Percentiles rank a stretch among this genome's conserved stretches.
phyloP scores from a whole-genome alignment of 371 early-diverging fungal species.

The Basidiobolus meristosporus region DNA sequence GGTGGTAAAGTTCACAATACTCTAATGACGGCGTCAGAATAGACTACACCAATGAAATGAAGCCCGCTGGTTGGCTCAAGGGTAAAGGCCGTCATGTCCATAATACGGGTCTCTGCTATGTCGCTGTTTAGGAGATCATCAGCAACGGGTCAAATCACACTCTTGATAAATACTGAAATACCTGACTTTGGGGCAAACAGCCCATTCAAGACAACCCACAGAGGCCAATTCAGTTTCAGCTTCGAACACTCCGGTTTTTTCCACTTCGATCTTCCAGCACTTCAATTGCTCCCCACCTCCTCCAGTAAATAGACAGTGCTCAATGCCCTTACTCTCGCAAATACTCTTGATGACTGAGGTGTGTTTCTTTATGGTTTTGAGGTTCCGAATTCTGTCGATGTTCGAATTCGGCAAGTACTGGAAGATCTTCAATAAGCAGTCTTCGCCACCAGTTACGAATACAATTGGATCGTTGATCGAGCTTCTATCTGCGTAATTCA shows the following conservation, averaged over 20 bases:
- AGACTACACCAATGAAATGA: conserved; percentile 25
- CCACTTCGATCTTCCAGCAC: conserved; percentile 6
- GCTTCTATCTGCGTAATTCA: neutral
- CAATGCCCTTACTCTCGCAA: conserved; percentile 2
- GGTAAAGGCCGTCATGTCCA: conserved; percentile 20
- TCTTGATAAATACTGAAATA: conserved; percentile 1
- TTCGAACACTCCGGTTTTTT: neutral
- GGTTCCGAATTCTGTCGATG: neutral
- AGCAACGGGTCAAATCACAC: neutral
- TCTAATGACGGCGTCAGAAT: conserved; percentile 25
- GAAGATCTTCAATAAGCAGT: conserved; percentile 7
- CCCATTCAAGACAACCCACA: conserved; percentile 20
- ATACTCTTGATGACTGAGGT: conserved; percentile 4
- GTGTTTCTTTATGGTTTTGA: conserved; percentile 5
- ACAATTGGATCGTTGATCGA: conserved; percentile 3
- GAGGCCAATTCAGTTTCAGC: neutral
- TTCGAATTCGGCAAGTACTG: conserved; percentile 2
- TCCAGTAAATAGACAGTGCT: conserved; percentile 3
- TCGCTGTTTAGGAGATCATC: conserved; percentile 7
- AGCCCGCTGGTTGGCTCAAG: conserved; percentile 11
- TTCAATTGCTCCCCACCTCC: conserved; percentile 5
- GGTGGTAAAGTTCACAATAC: too few species aligned
- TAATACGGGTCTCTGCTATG: conserved; percentile 24
- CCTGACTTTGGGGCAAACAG: conserved; percentile 18
- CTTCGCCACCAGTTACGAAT: conserved; percentile 27